phyloP scores from a whole-genome alignment of 176 grass and related monocot genomes.

The Paspalum notatum region DNA sequence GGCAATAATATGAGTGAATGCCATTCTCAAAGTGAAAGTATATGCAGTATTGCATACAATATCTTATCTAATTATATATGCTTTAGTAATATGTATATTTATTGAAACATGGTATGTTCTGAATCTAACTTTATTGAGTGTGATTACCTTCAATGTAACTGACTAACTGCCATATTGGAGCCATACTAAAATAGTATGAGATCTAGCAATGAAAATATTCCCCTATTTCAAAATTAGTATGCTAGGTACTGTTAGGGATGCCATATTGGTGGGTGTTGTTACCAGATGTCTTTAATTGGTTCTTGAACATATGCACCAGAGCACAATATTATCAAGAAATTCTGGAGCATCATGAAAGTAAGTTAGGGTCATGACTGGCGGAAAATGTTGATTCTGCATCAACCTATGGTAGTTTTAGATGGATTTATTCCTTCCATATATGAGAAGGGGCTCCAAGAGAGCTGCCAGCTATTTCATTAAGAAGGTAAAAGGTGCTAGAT shows the following conservation, averaged over 20 bases:
- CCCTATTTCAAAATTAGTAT: not conserved
- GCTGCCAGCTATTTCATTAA: constrained; percentile 12
- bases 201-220: constrained; percentile 12
- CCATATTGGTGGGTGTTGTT: not conserved
- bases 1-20: not conserved
- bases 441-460: not conserved
- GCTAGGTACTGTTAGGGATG: not conserved
- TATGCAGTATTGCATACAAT: not conserved
- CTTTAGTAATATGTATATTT: not conserved
- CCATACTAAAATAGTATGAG: not conserved
- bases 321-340: not conserved
- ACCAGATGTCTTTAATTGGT: not conserved
- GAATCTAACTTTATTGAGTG: not conserved
- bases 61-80: not conserved
- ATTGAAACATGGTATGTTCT: not conserved
- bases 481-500: not conserved
- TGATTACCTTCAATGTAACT: not conserved
- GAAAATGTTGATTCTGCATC: constrained; percentile 4
- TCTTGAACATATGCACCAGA: not conserved
- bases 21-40: not conserved
- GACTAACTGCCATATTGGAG: not conserved
- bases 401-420: constrained; percentile 13
- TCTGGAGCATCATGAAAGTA: not conserved
- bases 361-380: not conserved
- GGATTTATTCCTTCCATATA: constrained; percentile 8